phyloP scores from a whole-genome alignment of 805 yeast genomes.

The Cyberlindnera xishuangbannaensis region DNA sequence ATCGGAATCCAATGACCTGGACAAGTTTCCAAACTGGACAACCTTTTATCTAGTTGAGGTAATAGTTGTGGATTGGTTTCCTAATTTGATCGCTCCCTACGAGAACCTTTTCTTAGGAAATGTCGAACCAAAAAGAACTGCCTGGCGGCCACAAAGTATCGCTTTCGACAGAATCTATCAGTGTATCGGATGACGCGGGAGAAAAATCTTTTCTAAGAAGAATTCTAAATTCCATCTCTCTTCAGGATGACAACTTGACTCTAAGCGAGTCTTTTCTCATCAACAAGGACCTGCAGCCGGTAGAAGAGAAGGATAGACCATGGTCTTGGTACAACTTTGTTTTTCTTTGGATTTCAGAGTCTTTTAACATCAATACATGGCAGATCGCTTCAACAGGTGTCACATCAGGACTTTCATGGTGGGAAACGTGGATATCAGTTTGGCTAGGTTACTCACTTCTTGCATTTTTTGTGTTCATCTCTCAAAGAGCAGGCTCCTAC shows the following conservation, averaged over 20 bases:
- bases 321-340: constrained; percentile 85
- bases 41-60: too few relatives aligned
- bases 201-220: not conserved
- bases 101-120: too few relatives aligned
- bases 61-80: too few relatives aligned
- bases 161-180: not conserved
- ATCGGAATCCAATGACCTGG: too few relatives aligned
- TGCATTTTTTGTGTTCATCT: constrained; percentile 61
- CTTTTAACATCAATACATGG: constrained; percentile 87
- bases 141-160: not conserved
- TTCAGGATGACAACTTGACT: constrained; percentile 33
- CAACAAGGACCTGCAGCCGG: constrained; percentile 75
- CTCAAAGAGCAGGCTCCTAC: constrained; percentile 73
- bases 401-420: constrained; percentile 74
- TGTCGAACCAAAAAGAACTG: too few relatives aligned
- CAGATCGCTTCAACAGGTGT: constrained; percentile 88
- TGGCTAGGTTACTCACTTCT: constrained; percentile 78
- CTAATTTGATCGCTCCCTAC: too few relatives aligned
- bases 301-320: constrained; percentile 64
- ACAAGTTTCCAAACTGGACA: too few relatives aligned
- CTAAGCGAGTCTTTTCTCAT: constrained; percentile 58
- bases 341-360: constrained; percentile 83
- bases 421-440: constrained; percentile 87
- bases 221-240: constrained; percentile 1
- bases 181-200: not conserved